A percentile compares a stretch with the other conserved stretches of the same genome.
These are phyloP conservation scores for Millerozyma acaciae DNA, from an alignment of 805 yeast genomes.

Conservation along the genomic window DNA sequence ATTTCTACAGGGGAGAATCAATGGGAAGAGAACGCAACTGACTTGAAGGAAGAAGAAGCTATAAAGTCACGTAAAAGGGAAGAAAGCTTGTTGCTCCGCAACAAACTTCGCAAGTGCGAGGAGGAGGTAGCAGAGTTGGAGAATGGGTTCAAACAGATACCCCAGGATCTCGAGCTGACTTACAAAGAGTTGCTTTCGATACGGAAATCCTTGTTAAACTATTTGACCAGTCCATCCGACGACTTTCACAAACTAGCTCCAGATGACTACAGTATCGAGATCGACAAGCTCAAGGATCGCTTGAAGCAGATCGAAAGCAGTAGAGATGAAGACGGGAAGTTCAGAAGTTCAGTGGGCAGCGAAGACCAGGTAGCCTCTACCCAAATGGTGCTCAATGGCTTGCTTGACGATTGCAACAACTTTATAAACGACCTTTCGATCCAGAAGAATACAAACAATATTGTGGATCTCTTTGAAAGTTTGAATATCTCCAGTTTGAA, in stretches of 20 bases:
- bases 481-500: conserved; percentile 5
- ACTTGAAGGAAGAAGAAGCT: conserved; percentile 7
- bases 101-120: conserved; percentile 62
- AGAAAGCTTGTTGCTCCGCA: conserved; percentile 57
- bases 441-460: conserved; percentile 26
- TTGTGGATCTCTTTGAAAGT: conserved; percentile 19
- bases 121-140: conserved; percentile 55
- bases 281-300: conserved; percentile 18
- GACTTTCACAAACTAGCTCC: conserved; percentile 4
- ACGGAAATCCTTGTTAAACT: conserved; percentile 54
- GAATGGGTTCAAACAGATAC: conserved; percentile 42
- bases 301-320: conserved; percentile 28
- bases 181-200: conserved; percentile 60
- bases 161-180: conserved; percentile 35
- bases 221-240: conserved; percentile 18
- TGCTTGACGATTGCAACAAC: conserved; percentile 80
- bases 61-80: conserved; percentile 41
- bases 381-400: conserved; percentile 59
- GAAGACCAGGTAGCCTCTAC: conserved; percentile 19
- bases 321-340: conserved; percentile 57
- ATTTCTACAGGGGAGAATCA: conserved; percentile 39
- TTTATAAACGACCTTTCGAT: conserved; percentile 64
- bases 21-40: conserved; percentile 14
- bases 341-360: conserved; percentile 24
- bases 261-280: conserved; percentile 10